Conservation (phyloP, 2,329 filamentous ascomycete genomes). For the Fusarium secorum region DNA sequence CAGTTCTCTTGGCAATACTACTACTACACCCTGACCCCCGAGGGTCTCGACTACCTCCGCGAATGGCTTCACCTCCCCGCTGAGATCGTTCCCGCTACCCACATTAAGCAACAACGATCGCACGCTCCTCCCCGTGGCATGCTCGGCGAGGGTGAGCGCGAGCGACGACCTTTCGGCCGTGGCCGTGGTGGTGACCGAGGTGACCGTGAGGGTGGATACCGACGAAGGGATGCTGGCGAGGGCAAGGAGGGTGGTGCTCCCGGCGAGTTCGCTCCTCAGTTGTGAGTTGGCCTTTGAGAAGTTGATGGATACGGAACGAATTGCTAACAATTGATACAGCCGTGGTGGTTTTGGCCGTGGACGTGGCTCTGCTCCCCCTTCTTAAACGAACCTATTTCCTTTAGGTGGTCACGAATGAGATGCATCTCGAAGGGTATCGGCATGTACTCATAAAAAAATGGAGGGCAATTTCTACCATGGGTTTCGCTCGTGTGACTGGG, state of each 20-base stretch:
- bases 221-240: conserved; percentile 85
- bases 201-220: conserved; percentile 89
- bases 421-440: conserved; percentile 54
- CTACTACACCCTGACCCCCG: conserved; percentile 99
- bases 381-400: conserved; percentile 59
- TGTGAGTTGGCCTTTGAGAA: conserved; percentile 63
- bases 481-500: conserved; percentile 50
- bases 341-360: conserved; percentile 91
- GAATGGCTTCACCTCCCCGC: conserved; percentile 99
- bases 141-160: conserved; percentile 86
- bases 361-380: conserved; percentile 77
- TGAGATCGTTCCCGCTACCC: conserved; percentile 98
- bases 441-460: conserved; percentile 59
- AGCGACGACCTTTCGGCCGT: conserved; percentile 85
- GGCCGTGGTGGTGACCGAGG: conserved; percentile 78
- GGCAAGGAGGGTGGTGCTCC: conserved; percentile 92
- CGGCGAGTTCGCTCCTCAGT: conserved; percentile 90
- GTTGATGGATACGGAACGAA: neutral
- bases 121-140: conserved; percentile 98
- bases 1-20: conserved; percentile 99
- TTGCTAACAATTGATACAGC: conserved; percentile 58
- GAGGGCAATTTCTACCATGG: conserved; percentile 52
- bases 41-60: conserved; percentile 99
- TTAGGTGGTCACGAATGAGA: conserved; percentile 55
- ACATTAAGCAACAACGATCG: conserved; percentile 99